These are phyloP conservation scores for Citrus mangshanensis DNA, from an alignment of 345 rosid species.

Conservation along the genomic window DNA sequence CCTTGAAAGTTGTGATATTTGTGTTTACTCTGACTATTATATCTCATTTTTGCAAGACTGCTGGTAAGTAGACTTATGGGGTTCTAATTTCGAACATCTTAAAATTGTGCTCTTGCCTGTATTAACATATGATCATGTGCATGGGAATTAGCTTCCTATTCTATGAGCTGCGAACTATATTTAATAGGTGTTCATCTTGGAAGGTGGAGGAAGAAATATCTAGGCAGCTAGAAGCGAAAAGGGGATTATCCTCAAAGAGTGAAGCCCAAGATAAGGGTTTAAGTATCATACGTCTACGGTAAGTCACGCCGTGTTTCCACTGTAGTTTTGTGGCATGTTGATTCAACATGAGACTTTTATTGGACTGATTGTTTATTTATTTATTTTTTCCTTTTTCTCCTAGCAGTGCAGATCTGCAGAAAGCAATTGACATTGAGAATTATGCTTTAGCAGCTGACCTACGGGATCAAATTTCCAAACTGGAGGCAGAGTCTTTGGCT, in stretches of 20 bases:
- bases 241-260: conserved; percentile 84
- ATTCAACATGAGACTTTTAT: not conserved
- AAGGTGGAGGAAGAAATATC: conserved; percentile 85
- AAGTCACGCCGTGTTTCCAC: conserved; percentile 17
- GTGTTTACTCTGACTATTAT: not conserved
- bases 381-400: conserved; percentile 6
- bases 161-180: conserved; percentile 3
- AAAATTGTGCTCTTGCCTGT: conserved; percentile 1
- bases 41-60: not conserved
- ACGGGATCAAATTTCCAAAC: conserved; percentile 67
- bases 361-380: not conserved
- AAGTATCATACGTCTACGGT: conserved; percentile 72
- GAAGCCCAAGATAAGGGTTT: conserved; percentile 95
- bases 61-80: not conserved
- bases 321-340: not conserved
- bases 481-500: conserved; percentile 86
- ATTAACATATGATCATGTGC: not conserved
- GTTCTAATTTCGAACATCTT: not conserved
- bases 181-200: conserved; percentile 26
- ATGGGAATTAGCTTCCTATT: conserved; percentile 8
- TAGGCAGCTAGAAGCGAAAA: conserved; percentile 59
- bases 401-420: conserved; percentile 83
- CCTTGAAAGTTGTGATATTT: not conserved
- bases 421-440: conserved; percentile 72
- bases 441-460: conserved; percentile 74